These are phyloP conservation scores for Rhamnella rubrinervis DNA, from an alignment of 331 rosid species.

Conservation along the genomic window DNA sequence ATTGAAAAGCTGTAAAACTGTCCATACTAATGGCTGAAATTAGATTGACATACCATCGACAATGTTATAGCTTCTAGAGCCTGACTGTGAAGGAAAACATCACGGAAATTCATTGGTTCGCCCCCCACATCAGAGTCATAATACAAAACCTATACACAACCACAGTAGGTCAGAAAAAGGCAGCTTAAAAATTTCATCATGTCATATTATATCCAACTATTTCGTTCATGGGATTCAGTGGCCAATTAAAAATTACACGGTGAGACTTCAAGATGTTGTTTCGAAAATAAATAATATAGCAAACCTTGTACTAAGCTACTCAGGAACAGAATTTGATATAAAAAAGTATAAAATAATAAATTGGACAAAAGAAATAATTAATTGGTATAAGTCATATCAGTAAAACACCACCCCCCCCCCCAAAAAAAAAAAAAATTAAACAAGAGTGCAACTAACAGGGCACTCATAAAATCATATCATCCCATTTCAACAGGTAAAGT, in stretches of 20 bases:
- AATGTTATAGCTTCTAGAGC: constrained; percentile 89
- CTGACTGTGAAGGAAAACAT: constrained; percentile 94
- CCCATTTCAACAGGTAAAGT: not conserved
- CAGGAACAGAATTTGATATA: not conserved
- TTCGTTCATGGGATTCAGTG: not conserved
- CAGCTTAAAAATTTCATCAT: not conserved
- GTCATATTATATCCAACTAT: constrained; percentile 8
- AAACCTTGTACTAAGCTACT: no score
- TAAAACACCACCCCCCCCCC: not conserved
- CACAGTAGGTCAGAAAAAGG: constrained; percentile 24
- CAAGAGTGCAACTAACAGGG: not conserved
- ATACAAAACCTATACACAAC: constrained; percentile 61
- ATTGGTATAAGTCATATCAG: not conserved
- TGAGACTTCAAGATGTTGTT: not conserved
- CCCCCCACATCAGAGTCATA: constrained; percentile 83
- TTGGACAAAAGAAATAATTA: not conserved
- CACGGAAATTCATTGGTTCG: constrained; percentile 79
- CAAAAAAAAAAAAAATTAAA: not conserved
- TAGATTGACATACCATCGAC: constrained; percentile 71
- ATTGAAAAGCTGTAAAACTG: not conserved
- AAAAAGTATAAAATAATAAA: not conserved
- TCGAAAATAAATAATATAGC: no score
- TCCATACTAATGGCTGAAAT: constrained; percentile 18
- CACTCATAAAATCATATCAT: not conserved
- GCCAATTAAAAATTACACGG: not conserved